These are phyloP conservation scores for Ceratocystis cacaofunesta DNA, from an alignment of 2,329 filamentous ascomycete species.

Conservation along the genomic window DNA sequence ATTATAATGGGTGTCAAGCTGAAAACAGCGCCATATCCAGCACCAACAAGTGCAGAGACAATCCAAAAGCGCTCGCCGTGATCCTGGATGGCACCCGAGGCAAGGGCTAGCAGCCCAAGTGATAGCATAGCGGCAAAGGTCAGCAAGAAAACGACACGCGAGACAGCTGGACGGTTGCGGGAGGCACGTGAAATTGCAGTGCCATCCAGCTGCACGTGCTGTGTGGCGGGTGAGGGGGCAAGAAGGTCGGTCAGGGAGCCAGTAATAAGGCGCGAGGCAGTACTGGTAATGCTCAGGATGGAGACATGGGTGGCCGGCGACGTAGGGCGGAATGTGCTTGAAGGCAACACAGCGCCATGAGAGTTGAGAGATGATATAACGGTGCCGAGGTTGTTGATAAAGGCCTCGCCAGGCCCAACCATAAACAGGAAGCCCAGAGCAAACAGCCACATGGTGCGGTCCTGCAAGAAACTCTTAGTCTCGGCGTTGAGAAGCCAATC, in stretches of 20 bases:
- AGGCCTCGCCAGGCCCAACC: slow-evolving; percentile 89
- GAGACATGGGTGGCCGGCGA: slow-evolving; percentile 79
- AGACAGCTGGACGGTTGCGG: slow-evolving; percentile 41
- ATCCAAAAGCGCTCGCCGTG: slow-evolving; percentile 70
- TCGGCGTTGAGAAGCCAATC: slow-evolving; percentile 83
- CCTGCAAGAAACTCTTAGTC: slow-evolving; percentile 67
- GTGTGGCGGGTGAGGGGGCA: slow-evolving; percentile 50
- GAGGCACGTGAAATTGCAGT: slow-evolving; percentile 20
- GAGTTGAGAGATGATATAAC: slow-evolving; percentile 63
- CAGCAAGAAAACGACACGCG: slow-evolving; percentile 66
- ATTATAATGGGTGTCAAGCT: slow-evolving; percentile 81
- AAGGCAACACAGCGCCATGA: slow-evolving; percentile 19
- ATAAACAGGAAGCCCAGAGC: slow-evolving; percentile 84
- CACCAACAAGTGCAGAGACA: slow-evolving; percentile 69
- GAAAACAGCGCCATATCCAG: slow-evolving; percentile 88
- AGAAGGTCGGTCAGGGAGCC: slow-evolving; percentile 80
- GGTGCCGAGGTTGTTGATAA: slow-evolving; percentile 93
- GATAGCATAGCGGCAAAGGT: slow-evolving; percentile 60
- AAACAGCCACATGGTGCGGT: slow-evolving; percentile 92
- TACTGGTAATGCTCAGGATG: slow-evolving; percentile 80
- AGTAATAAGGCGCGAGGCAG: slow-evolving; percentile 74
- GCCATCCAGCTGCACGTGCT: slow-evolving; percentile 35
- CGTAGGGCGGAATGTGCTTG: slow-evolving; percentile 28
- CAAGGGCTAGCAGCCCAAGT: slow-evolving; percentile 60
- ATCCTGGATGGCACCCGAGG: slow-evolving; percentile 58